Base-by-base conservation (phyloP, 371 early-diverging fungal genomes). In the Actinomucor elegans region DNA sequence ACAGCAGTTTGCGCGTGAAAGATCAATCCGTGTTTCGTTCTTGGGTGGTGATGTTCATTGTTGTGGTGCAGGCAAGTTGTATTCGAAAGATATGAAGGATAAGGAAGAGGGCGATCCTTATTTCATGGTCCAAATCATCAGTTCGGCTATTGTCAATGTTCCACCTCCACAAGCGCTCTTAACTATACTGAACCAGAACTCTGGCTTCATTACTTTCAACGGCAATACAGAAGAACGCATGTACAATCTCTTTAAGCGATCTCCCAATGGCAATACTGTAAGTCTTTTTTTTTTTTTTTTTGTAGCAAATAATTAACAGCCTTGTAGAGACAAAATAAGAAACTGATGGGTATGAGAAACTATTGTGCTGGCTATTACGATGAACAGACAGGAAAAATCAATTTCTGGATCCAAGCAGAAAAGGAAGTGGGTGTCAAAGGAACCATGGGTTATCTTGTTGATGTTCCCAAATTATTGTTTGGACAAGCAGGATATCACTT, bases 1-100 rank as follows among this genome's bases (percentile, higher is more conserved):
- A 17, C 90, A 90, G 53, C 68, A 71, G n/a, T 76, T 87, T 51
- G 81, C 94, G n/a, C 68, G 73, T 17, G 62, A 67, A 35, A 77
- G 77, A 46, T 69, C 73, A 31, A 73, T 89, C 41, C 84, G 94
- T 28, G 83, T 91, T 14, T 85, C 87, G 0, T 88, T 92, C 60
- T 67, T 92, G 12, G 81, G 85, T 15, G 94, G 94, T 12, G 94
- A 93, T 62, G 94, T 93, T 41, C 94, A 93, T 57, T 88, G 88
- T 58, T 79, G 84, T 55, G 92, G 87, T 8, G 75, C 83, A 31
- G 88, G 90, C 8, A 72, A 80, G 17, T 73, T 87, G 61, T 75
- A 73, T 10, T 76, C 84, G 21, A 77, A 77, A 46, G 68, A 79
- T 10, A 68, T 68, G 68, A 57, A 57, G 28, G 69, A 77, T 15